Base-by-base conservation (phyloP, 2,329 filamentous ascomycete genomes). In the Botryotinia narcissicola region DNA sequence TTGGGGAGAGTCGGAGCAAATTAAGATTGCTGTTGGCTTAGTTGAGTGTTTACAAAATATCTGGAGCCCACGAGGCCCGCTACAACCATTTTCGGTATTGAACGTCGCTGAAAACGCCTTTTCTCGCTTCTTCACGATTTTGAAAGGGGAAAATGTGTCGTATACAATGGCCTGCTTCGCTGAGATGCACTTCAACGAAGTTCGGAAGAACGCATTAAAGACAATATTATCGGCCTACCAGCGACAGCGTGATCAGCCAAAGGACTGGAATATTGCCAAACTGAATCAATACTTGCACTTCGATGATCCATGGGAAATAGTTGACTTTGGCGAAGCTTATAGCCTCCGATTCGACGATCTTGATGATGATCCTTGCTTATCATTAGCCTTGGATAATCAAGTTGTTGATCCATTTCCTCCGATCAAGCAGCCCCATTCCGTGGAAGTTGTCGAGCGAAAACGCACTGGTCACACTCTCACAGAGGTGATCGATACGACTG, bases 151-250 rank as follows among this genome's bases (percentile, higher is more conserved):
- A 0, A 82, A 83, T 25, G 86, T 91, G 3, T 91, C 90, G 0
- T 92, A 92, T 78, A 91, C 89, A 1, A 91, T 92, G 88, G 90
- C 89, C 22, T 92, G 90, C 77, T 87, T 92, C 74, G 89, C 89
- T 10, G 90, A 92, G 78, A 87, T 90, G n/a, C 89, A 91, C 78
- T 91, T 92, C 73, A 87, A 88, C 59, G 84, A 85, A 51, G 83
- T 91, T 46, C 88, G 90, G 59, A 87, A 88, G 71, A 85, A 86
- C 20, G 87, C 90, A 25, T 80, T 92, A 29, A 85, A 85, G 71
- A 86, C 86, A 25, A 82, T 91, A 35, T 85, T 87, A 69, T 84
- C 83, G 72, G 85, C 87, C 1, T 88, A 90, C 75, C 84, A 87
- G 2, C 85, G 89, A 73, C 87, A 87, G 37, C 85, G 87, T 74